These are phyloP conservation scores for Crithidia expoeki DNA, from an alignment of 208 protist species.

Conservation along the genomic window DNA sequence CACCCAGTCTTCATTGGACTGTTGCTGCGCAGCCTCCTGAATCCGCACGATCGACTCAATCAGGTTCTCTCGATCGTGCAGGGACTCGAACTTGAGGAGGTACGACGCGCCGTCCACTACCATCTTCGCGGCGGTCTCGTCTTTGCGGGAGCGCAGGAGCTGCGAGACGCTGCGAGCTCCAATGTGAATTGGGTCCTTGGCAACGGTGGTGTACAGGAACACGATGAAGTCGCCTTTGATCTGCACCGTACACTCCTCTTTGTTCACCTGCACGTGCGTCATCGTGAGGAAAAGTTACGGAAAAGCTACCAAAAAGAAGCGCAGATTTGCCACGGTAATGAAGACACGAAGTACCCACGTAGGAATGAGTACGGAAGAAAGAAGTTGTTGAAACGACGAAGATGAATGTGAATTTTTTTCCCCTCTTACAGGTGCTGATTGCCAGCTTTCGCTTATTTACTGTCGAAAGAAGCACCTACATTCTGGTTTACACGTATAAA, in stretches of 20 bases:
- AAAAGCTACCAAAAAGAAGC: constrained; percentile 1
- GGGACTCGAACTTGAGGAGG: constrained; percentile 49
- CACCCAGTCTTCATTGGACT: constrained; percentile 59
- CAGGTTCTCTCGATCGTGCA: constrained; percentile 47
- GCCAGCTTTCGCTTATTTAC: too few species aligned
- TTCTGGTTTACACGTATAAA: too few species aligned
- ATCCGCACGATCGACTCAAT: constrained; percentile 44
- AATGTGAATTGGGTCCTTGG: constrained; percentile 24
- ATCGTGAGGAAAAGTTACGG: constrained; percentile 24
- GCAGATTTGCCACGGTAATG: too few species aligned
- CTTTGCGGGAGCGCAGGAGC: constrained; percentile 70
- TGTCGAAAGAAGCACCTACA: too few species aligned
- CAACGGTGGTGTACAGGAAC: constrained; percentile 22
- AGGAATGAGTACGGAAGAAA: too few species aligned
- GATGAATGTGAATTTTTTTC: too few species aligned
- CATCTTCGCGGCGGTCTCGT: constrained; percentile 52
- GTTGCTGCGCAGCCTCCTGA: constrained; percentile 29
- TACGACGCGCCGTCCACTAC: constrained; percentile 34
- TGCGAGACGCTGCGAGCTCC: constrained; percentile 50
- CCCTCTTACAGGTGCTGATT: too few species aligned
- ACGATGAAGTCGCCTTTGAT: constrained; percentile 51
- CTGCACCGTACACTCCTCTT: constrained; percentile 43
- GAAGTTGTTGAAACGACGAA: too few species aligned
- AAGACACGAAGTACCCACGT: too few species aligned
- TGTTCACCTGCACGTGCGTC: constrained; percentile 62